Conservation (phyloP, 108 stramenopile species). For the Stephanodiscus minutulus region DNA sequence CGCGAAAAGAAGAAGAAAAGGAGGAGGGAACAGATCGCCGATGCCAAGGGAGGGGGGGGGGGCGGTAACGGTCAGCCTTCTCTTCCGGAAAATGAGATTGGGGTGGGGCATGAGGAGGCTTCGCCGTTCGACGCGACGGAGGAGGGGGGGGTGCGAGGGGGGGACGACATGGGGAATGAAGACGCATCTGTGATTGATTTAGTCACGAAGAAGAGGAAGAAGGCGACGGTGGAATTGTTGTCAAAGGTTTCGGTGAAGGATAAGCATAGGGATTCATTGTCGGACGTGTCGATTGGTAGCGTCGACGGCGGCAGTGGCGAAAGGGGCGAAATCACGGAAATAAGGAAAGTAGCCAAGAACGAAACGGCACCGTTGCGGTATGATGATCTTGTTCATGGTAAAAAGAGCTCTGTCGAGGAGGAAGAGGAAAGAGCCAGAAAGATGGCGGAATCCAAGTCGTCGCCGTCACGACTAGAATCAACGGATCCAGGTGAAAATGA, state of each 20-base stretch:
- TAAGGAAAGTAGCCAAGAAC: too few species aligned
- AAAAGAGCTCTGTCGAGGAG: not conserved
- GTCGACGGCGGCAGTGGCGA: not conserved
- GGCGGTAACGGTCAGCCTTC: not conserved
- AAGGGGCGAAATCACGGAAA: not conserved
- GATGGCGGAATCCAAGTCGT: not conserved
- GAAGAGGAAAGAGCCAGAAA: not conserved
- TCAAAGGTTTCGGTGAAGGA: not conserved
- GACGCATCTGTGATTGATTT: not conserved
- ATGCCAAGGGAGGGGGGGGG: not conserved
- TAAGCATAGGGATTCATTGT: not conserved
- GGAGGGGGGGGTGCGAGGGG: not conserved
- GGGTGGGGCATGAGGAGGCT: not conserved
- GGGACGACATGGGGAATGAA: not conserved
- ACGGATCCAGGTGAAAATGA: conserved; percentile 1
- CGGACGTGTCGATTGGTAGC: not conserved
- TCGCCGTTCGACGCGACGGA: not conserved
- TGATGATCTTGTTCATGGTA: too few species aligned
- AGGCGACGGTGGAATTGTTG: not conserved
- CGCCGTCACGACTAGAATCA: not conserved
- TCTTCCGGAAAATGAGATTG: not conserved
- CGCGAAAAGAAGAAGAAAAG: conserved; percentile 6
- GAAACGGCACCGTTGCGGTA: too few species aligned
- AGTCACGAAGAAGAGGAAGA: not conserved
- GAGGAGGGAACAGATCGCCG: conserved; percentile 1